Conservation (phyloP, 1,284 basidiomycete species). For the Trametes polyzona region DNA sequence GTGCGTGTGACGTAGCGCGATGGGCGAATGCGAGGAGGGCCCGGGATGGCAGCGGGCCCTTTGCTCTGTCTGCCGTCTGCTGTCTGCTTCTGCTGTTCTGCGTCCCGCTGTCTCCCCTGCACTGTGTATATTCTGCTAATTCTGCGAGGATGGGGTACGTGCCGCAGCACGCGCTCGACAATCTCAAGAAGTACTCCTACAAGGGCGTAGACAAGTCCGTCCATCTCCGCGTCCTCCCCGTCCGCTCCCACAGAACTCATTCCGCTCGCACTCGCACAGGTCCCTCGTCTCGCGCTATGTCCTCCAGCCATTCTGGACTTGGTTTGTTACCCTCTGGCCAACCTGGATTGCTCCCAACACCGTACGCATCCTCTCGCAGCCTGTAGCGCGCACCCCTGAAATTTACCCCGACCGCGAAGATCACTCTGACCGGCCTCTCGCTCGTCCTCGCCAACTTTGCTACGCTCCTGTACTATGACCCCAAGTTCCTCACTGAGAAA, state of each 20-base stretch:
- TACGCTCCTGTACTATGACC: conserved; percentile 84
- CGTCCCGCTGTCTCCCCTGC: background rate
- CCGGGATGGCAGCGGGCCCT: background rate
- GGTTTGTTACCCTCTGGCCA: conserved; percentile 93
- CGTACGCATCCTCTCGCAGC: conserved; percentile 56
- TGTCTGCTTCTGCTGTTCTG: background rate
- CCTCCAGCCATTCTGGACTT: conserved; percentile 92
- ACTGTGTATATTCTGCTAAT: conserved; percentile 8
- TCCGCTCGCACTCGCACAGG: conserved; percentile 40
- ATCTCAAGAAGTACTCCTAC: conserved; percentile 70
- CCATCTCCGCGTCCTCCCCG: background rate
- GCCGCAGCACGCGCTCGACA: conserved; percentile 58
- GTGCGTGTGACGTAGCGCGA: conserved; percentile 33
- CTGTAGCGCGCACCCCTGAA: background rate
- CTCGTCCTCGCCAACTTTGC: conserved; percentile 87
- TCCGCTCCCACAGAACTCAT: background rate
- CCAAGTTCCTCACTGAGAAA: conserved; percentile 69
- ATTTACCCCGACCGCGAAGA: conserved; percentile 48
- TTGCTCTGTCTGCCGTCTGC: background rate
- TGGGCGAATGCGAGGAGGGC: background rate
- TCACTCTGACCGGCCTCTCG: conserved; percentile 81
- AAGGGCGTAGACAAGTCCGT: conserved; percentile 74
- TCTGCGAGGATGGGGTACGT: conserved; percentile 51
- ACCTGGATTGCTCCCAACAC: conserved; percentile 89
- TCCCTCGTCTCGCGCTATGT: conserved; percentile 81